A percentile compares a stretch with the other conserved stretches of the same genome.
Evolutionary conservation across 148 eudicot genomes (phyloP).

Genomic region (Suaeda aralocaspica): DNA sequence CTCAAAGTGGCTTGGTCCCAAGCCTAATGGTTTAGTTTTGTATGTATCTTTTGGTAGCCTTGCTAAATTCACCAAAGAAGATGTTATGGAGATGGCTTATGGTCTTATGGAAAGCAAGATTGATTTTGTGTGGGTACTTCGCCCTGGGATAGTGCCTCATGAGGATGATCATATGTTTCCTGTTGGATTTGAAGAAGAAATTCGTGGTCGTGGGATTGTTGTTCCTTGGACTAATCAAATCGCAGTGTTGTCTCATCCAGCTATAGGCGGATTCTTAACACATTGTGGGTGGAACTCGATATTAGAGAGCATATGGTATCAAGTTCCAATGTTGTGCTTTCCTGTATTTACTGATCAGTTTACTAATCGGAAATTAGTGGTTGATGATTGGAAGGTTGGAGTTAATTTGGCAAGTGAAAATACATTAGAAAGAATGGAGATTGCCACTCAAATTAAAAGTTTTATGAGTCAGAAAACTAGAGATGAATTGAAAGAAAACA

Average conservation of each 20-base stretch:
- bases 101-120: conserved; percentile 51
- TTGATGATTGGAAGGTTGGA: conserved; percentile 74
- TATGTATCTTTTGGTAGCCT: conserved; percentile 78
- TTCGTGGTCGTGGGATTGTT: conserved; percentile 40
- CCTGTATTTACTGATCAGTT: conserved; percentile 66
- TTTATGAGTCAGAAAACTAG: conserved; percentile 34
- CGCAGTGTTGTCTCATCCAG: conserved; percentile 38
- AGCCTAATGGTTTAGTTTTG: conserved; percentile 49
- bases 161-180: conserved; percentile 24
- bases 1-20: conserved; percentile 51
- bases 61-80: conserved; percentile 40
- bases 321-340: conserved; percentile 56
- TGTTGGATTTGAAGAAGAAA: conserved; percentile 40
- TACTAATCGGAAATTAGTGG: conserved; percentile 64
- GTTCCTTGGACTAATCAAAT: conserved; percentile 64
- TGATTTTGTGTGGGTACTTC: conserved; percentile 67
- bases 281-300: conserved; percentile 85
- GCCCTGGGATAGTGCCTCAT: conserved; percentile 31
- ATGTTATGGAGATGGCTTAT: conserved; percentile 45
- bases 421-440: conserved; percentile 28
- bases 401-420: conserved; percentile 38
- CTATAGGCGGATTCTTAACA: conserved; percentile 60
- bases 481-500: conserved; percentile 20
- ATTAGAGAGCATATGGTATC: conserved; percentile 58
- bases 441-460: conserved; percentile 33